phyloP scores from a whole-genome alignment of 768 basidiomycete species.

The Boletellus emodensis region DNA sequence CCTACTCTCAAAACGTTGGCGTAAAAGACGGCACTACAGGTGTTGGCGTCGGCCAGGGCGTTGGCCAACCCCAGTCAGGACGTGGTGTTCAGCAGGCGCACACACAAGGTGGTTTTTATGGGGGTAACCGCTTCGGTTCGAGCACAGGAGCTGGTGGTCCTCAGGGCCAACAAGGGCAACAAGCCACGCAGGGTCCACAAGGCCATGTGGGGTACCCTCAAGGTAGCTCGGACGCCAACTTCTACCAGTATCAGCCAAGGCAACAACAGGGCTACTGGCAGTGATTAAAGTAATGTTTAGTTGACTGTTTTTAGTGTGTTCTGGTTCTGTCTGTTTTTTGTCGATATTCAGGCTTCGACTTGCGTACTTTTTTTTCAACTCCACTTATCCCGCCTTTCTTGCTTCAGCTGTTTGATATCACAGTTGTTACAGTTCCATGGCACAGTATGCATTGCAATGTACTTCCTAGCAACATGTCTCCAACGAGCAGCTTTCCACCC shows the following conservation, averaged over 20 bases:
- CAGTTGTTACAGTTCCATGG: constrained; percentile 22
- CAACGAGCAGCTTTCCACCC: constrained; percentile 11
- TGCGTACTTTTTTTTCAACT: constrained; percentile 5
- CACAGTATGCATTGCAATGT: constrained; percentile 28
- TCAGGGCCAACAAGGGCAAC: constrained; percentile 46
- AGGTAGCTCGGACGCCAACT: constrained; percentile 58
- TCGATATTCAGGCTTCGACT: constrained; percentile 4
- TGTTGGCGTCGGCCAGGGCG: constrained; percentile 37
- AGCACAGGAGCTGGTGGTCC: constrained; percentile 42
- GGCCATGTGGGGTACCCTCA: constrained; percentile 49
- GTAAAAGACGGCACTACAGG: constrained; percentile 57
- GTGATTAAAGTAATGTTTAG: constrained; percentile 20
- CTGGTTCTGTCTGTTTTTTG: background rate
- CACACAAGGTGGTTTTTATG: constrained; percentile 44
- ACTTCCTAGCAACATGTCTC: constrained; percentile 26
- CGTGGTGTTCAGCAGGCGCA: constrained; percentile 45
- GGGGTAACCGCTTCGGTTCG: constrained; percentile 40
- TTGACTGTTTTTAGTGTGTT: constrained; percentile 7
- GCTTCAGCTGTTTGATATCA: constrained; percentile 31
- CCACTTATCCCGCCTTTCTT: constrained; percentile 10
- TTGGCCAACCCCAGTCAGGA: constrained; percentile 35
- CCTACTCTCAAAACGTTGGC: constrained; percentile 50
- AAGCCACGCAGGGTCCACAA: constrained; percentile 29
- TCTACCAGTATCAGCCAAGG: constrained; percentile 69
- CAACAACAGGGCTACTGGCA: constrained; percentile 61